These are phyloP conservation scores for Xylariaceae sp. DNA, from an alignment of 2,329 filamentous ascomycete species.

Conservation along the genomic window DNA sequence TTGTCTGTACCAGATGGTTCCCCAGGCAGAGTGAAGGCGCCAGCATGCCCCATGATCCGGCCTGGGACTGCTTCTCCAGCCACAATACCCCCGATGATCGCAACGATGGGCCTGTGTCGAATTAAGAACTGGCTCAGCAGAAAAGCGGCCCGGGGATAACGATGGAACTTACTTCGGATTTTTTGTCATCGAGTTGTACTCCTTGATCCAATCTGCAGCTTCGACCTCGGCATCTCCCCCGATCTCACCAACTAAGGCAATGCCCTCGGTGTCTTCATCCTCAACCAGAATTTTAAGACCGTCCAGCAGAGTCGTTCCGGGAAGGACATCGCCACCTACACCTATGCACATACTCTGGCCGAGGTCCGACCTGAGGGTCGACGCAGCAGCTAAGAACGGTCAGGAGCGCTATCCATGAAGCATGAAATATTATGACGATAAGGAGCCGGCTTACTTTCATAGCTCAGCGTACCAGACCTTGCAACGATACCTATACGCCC, in stretches of 20 bases:
- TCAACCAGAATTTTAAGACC: constrained; percentile 62
- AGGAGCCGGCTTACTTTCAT: constrained; percentile 44
- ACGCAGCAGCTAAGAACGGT: constrained; percentile 54
- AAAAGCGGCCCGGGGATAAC: too few species aligned
- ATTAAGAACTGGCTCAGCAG: constrained; percentile 1
- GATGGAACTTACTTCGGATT: constrained; percentile 56
- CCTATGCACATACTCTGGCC: constrained; percentile 64
- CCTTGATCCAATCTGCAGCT: constrained; percentile 68
- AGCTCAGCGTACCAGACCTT: constrained; percentile 70
- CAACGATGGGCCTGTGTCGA: constrained; percentile 60
- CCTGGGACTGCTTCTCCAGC: constrained; percentile 50
- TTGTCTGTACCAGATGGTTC: constrained; percentile 64
- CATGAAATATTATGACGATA: background rate
- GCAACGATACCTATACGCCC: constrained; percentile 67
- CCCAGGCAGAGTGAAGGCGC: constrained; percentile 64
- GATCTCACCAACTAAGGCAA: constrained; percentile 64
- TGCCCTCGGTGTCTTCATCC: constrained; percentile 65
- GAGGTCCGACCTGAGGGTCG: constrained; percentile 67
- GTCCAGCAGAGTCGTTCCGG: constrained; percentile 71
- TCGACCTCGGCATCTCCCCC: constrained; percentile 48
- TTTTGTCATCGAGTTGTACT: constrained; percentile 52
- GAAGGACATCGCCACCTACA: constrained; percentile 68
- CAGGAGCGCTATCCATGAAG: background rate
- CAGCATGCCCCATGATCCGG: constrained; percentile 74
- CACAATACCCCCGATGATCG: constrained; percentile 59